phyloP scores from a whole-genome alignment of 768 basidiomycete species.

The Panaeolus cyanescens region DNA sequence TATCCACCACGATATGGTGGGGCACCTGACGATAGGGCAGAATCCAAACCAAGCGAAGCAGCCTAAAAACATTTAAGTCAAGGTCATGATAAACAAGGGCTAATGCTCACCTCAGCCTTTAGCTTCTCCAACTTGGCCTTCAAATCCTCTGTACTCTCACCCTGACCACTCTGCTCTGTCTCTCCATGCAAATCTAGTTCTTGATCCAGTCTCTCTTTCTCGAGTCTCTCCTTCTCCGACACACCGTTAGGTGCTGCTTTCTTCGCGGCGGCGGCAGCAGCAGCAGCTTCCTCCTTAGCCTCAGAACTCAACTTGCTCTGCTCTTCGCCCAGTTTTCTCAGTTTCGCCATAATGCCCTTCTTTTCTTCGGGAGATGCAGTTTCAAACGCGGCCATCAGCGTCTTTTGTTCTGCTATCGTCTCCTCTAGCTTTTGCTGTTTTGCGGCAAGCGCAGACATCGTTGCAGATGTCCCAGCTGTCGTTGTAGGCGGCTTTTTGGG shows the following conservation, averaged over 20 bases:
- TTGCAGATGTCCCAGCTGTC: slow-evolving; percentile 24
- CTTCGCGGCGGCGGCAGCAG: slow-evolving; percentile 23
- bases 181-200: slow-evolving; percentile 76
- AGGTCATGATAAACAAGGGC: not conserved
- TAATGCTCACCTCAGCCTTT: slow-evolving; percentile 68
- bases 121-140: slow-evolving; percentile 76
- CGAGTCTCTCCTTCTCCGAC: slow-evolving; percentile 53
- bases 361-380: slow-evolving; percentile 72
- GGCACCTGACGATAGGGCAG: slow-evolving; percentile 41
- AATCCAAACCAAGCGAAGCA: slow-evolving; percentile 70
- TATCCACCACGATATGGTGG: slow-evolving; percentile 66
- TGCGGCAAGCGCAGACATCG: slow-evolving; percentile 58
- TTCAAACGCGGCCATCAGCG: slow-evolving; percentile 70
- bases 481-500: slow-evolving; percentile 39
- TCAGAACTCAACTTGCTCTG: slow-evolving; percentile 52
- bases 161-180: slow-evolving; percentile 36
- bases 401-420: slow-evolving; percentile 88
- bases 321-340: slow-evolving; percentile 79
- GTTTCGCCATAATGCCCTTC: slow-evolving; percentile 72
- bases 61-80: slow-evolving; percentile 44
- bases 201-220: slow-evolving; percentile 73
- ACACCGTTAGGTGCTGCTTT: slow-evolving; percentile 18
- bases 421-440: slow-evolving; percentile 78
- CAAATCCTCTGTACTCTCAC: slow-evolving; percentile 64
- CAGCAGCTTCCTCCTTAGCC: slow-evolving; percentile 26